Base-by-base conservation (phyloP, 2,329 filamentous ascomycete genomes). In the Dactylellina drechsleri region DNA sequence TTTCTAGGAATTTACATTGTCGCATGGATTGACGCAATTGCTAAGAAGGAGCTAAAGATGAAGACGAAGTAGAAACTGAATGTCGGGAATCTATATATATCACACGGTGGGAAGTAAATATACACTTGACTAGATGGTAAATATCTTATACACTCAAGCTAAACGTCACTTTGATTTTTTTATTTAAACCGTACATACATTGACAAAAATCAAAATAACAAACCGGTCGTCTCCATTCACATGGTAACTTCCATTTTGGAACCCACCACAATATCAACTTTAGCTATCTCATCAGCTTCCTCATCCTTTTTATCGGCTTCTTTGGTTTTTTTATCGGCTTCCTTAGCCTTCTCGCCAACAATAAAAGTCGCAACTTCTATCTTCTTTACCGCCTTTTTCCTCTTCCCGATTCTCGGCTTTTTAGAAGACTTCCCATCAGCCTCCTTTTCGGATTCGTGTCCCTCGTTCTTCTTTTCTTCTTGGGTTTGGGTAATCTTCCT, bases 401-500 rank as follows among this genome's bases (percentile, higher is more conserved):
- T 47, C 43, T 47, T 47, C 13, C 6, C 16, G 13, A n/a, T 18
- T 8, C 43, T 47, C 13, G 43, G 15, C 36, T 54, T 54, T 40
- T 61, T 60, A n/a, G 49, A 3, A 3, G 54, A 43, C 16, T 47
- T 66, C 1, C 56, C 61, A 18, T 28, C 18, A 2, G 26, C 40
- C 10, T 36, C 8, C 23, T 57, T 57, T 36, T 43, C 61, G 12
- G 16, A 43, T 7, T 67, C 58, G 47, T 73, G 36, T 65, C 76
- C 26, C 16, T 62, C 52, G 20, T 60, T 66, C 10, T 28, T 20
- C 8, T 50, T 20, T 36, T 66, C 59, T 20, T 13, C 43, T 18
- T 56, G 12, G n/a, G 13, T 49, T 53, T 56, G 67, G 20, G 62
- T 16, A 4, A 62, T 40, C n/a, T 56, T 73, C 40, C 68, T 73